These are phyloP conservation scores for Pestalotiopsis sp. DNA, from an alignment of 2,329 filamentous ascomycete genomes.

Conservation along the genomic window DNA sequence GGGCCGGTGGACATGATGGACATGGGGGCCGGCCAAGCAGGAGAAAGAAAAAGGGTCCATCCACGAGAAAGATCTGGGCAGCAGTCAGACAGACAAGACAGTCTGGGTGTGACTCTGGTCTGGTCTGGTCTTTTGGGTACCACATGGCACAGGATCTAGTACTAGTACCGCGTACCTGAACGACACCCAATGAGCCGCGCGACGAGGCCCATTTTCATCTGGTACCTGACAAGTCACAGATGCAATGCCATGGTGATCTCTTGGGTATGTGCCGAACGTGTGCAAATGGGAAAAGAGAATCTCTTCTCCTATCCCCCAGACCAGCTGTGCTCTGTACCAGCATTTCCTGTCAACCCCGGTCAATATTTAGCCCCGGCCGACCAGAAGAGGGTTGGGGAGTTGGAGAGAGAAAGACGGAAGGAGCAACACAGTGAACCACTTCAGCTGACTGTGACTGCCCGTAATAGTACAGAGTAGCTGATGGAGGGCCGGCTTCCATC, in stretches of 20 bases:
- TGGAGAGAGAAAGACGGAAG: not conserved
- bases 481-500: slow-evolving; percentile 7
- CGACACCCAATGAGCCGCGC: not conserved
- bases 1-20: not conserved
- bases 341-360: too few relatives aligned
- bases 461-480: not conserved
- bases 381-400: too few relatives aligned
- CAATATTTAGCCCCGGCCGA: too few relatives aligned
- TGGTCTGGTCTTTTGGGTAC: not conserved
- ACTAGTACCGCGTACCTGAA: not conserved
- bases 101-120: not conserved
- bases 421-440: not conserved
- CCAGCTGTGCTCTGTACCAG: too few relatives aligned
- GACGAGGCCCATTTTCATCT: not conserved
- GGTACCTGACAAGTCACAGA: not conserved
- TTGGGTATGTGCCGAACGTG: not conserved
- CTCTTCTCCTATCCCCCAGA: too few relatives aligned
- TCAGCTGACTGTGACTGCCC: slow-evolving; percentile 12
- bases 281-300: not conserved
- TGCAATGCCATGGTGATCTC: not conserved
- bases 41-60: slow-evolving; percentile 1
- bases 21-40: not conserved
- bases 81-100: not conserved
- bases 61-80: not conserved
- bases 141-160: not conserved